Evolutionary conservation across 1,139 yeast species (phyloP), one percentile per base, ranked within the genome.

Genomic region (Pichia sp.): DNA sequence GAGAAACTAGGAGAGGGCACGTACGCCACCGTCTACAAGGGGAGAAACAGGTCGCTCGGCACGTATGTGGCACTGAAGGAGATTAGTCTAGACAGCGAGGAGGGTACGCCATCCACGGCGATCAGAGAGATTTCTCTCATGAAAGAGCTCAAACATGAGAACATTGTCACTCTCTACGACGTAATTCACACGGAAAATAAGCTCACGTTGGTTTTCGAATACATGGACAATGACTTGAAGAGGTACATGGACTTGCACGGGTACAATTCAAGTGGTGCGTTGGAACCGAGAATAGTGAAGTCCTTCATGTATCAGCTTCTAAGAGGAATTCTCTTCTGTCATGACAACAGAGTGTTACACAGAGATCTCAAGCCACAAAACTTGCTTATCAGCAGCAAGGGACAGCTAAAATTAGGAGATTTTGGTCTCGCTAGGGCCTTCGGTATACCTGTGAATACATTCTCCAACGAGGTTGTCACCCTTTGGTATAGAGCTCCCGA

Each of bases 401-500:
- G 97, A 8, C 94, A 85, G 55, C 68, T 91, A 52, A 91, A 91
- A 58, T 67, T 91, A 42, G 98, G 95, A n/a, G 98, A 91, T 64
- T 91, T 91, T 59, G 98, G 98, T 26, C 71, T 91, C 36, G 98
- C 98, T 0, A 70, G 98, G 48, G 98, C 99, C 1, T 91, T 86
- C 63, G 99, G 99, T 13, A 88, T 91, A 39, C 98, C 99, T 1
- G 96, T 91, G 45, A 88, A 91, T 60, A 91, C 98, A 1, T 91
- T 88, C 55, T 85, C 96, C 21, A 87, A 91, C 58, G 98, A 91
- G 58, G 99, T 91, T 27, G 99, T 91, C 27, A 91, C 99, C 1
- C 66, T 91, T 46, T 91, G 99, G 99, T 91, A 91, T 62, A 73
- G 99, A 45, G 97, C 99, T 0, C 98, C 98, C 0, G 99, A 91